A percentile compares a stretch with the other conserved stretches of the same genome.
Conservation (phyloP, 768 basidiomycete species). For the Psilocybe tampanensis region DNA sequence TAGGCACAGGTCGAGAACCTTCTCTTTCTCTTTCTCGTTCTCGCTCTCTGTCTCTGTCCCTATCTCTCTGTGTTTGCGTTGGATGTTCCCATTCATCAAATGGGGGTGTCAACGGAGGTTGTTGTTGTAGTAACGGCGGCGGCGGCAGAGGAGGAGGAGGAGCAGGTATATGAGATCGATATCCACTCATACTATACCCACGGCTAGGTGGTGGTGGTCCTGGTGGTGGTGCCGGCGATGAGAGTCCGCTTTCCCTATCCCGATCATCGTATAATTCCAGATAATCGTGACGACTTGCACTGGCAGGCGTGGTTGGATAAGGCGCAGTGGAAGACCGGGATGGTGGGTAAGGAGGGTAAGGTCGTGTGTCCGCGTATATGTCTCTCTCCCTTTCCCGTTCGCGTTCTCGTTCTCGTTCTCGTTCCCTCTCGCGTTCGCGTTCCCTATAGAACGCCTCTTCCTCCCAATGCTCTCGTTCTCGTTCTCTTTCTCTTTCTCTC, state of each 20-base stretch:
- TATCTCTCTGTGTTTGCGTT: too few relatives aligned
- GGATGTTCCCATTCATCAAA: conserved; percentile 21
- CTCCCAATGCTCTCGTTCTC: conserved; percentile 1
- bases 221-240: too few relatives aligned
- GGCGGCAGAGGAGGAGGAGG: not conserved
- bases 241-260: not conserved
- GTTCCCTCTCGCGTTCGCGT: not conserved
- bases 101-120: not conserved
- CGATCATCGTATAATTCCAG: conserved; percentile 17
- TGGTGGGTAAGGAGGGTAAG: not conserved
- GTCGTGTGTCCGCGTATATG: conserved; percentile 3
- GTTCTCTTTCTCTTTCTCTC: conserved; percentile 10
- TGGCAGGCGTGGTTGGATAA: conserved; percentile 5
- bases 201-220: not conserved
- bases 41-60: too few relatives aligned
- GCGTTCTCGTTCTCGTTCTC: conserved; percentile 10
- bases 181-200: not conserved
- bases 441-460: not conserved
- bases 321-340: not conserved
- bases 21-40: too few relatives aligned
- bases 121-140: too few relatives aligned
- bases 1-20: conserved; percentile 13
- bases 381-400: conserved; percentile 7
- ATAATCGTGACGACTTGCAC: conserved; percentile 15
- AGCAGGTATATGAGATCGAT: not conserved